A percentile compares a stretch with the other conserved stretches of the same genome.
These are phyloP conservation scores for Acanthamoeba quina DNA, from an alignment of 208 protist species.

Conservation along the genomic window DNA sequence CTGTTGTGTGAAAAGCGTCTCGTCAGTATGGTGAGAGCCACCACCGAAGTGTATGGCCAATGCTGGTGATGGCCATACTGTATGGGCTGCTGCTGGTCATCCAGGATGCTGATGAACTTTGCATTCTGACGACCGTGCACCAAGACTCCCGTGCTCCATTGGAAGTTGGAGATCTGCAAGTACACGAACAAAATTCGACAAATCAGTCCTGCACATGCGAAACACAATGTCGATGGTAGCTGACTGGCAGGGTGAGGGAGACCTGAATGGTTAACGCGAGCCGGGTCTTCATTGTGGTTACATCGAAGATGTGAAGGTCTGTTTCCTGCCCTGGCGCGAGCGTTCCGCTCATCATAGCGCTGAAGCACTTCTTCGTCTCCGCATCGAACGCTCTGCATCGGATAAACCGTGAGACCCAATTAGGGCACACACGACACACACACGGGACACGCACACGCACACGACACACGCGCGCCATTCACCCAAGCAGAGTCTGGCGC, in stretches of 20 bases:
- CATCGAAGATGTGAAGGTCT: constrained; percentile 5
- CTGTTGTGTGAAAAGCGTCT: not conserved
- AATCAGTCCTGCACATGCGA: not conserved
- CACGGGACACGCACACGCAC: too few relatives aligned
- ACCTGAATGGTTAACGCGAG: not conserved
- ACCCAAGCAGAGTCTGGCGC: not conserved
- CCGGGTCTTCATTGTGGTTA: not conserved
- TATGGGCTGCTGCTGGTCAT: not conserved
- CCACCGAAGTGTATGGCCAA: not conserved
- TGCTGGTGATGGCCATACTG: not conserved
- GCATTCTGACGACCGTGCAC: not conserved
- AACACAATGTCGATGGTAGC: not conserved
- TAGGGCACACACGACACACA: not conserved
- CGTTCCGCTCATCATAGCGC: not conserved
- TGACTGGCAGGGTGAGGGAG: not conserved
- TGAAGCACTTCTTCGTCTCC: constrained; percentile 8
- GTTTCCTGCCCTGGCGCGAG: not conserved
- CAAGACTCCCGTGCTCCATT: not conserved
- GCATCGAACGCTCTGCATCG: not conserved
- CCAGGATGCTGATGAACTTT: not conserved
- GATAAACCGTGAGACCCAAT: not conserved
- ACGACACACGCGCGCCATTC: not conserved
- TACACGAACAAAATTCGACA: not conserved
- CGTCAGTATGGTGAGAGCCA: not conserved
- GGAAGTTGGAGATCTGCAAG: not conserved